Conservation (phyloP, 2,329 filamentous ascomycete genomes). For the Fusarium nematophilum region DNA sequence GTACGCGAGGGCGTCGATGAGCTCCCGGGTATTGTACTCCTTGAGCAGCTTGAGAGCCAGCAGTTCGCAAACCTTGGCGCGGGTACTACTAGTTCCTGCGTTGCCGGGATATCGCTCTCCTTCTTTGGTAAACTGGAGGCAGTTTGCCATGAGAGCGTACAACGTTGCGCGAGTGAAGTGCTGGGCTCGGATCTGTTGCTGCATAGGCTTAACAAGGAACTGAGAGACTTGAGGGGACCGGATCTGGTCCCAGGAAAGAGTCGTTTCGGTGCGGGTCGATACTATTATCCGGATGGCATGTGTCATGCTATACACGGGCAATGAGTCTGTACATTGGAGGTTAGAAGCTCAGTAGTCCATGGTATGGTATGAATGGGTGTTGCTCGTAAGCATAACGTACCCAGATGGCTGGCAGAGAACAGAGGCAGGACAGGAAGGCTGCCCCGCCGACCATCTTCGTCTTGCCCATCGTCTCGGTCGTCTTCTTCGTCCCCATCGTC, state of each 20-base stretch:
- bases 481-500: slow-evolving; percentile 61
- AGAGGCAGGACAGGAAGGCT: slow-evolving; percentile 71
- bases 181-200: slow-evolving; percentile 83
- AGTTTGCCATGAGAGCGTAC: slow-evolving; percentile 93
- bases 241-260: slow-evolving; percentile 92
- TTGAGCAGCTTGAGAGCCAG: slow-evolving; percentile 89
- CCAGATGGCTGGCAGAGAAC: slow-evolving; percentile 82
- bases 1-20: slow-evolving; percentile 94
- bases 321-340: slow-evolving; percentile 68
- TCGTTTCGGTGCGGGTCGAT: slow-evolving; percentile 87
- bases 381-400: slow-evolving; percentile 55
- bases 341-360: slow-evolving; percentile 12
- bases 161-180: slow-evolving; percentile 89
- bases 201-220: slow-evolving; percentile 95
- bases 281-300: slow-evolving; percentile 90
- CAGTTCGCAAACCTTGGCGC: slow-evolving; percentile 90
- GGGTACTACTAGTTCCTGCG: slow-evolving; percentile 83
- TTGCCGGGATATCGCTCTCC: slow-evolving; percentile 84
- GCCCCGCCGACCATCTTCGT: slow-evolving; percentile 44
- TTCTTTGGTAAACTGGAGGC: slow-evolving; percentile 92
- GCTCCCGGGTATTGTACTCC: slow-evolving; percentile 87
- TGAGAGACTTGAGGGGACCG: slow-evolving; percentile 96
- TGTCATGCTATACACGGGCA: slow-evolving; percentile 91
- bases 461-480: slow-evolving; percentile 52
- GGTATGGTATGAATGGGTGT: neutral